Conservation (phyloP, 2,329 filamentous ascomycete genomes). For the Diaporthe ampelina region DNA sequence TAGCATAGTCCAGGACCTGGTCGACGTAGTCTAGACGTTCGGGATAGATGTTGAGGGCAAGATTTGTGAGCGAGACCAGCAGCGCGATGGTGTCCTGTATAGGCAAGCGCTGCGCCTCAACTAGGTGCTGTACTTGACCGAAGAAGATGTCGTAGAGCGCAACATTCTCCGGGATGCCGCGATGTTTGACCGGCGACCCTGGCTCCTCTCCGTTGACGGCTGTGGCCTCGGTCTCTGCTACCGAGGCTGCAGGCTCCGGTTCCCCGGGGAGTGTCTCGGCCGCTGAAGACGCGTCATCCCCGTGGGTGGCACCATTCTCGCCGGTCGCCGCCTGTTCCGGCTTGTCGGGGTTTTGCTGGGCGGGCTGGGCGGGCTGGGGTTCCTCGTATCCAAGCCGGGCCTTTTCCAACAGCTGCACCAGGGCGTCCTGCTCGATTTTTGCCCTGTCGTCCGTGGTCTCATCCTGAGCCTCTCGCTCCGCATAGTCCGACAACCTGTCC, state of each 20-base stretch:
- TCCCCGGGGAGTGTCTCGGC: slow-evolving; percentile 50
- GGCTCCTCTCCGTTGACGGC: slow-evolving; percentile 60
- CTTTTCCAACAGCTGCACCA: slow-evolving; percentile 82
- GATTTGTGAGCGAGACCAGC: slow-evolving; percentile 91
- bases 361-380: slow-evolving; percentile 16
- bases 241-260: slow-evolving; percentile 54
- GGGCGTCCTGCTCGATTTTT: slow-evolving; percentile 87
- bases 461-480: slow-evolving; percentile 85
- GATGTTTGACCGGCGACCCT: slow-evolving; percentile 52
- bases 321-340: slow-evolving; percentile 45
- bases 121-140: slow-evolving; percentile 92
- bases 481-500: slow-evolving; percentile 95
- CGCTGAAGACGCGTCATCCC: slow-evolving; percentile 52
- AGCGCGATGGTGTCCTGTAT: slow-evolving; percentile 96
- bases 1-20: slow-evolving; percentile 90
- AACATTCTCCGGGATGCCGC: slow-evolving; percentile 79
- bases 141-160: slow-evolving; percentile 98
- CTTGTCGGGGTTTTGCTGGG: slow-evolving; percentile 45
- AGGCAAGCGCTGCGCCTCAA: slow-evolving; percentile 89
- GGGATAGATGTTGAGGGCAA: slow-evolving; percentile 96
- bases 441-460: slow-evolving; percentile 79
- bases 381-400: slow-evolving; percentile 76
- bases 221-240: slow-evolving; percentile 62
- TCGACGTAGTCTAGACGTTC: slow-evolving; percentile 94
- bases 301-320: slow-evolving; percentile 53